Evolutionary conservation across 306 rosid genomes (phyloP), one percentile per base, ranked within the genome.

Genomic region (Vigna radiata): DNA sequence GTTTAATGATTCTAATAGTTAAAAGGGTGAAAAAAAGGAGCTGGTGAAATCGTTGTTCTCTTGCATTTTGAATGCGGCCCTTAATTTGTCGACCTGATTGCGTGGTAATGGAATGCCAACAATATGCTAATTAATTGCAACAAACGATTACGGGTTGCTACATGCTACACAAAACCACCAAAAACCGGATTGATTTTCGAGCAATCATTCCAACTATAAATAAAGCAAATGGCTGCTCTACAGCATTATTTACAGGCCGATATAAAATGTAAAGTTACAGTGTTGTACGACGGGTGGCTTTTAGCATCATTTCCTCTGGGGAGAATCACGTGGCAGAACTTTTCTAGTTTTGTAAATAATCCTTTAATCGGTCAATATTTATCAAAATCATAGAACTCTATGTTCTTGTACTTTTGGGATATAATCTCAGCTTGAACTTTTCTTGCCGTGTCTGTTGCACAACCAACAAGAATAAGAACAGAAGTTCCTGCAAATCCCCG

Each of bases 401-500:
- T 95, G 90, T 89, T 89, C 88, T 90, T 90, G 87, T 95, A 95
- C 85, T 92, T 92, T 59, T 92, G 98, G 65, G 97, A 92, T 81
- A 90, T 92, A 59, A 95, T 95, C 87, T 95, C 97, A 2, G 95
- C 98, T 83, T 89, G 88, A 83, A 92, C 97, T 83, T 95, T 92
- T 82, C 97, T 91, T 13, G 98, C 97, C 4, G 98, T 95, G 83
- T 95, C 97, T 48, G 97, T 90, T 44, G 96, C 97, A 19, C 98
- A 95, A 65, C 97, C 98, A 71, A 95, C 97, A 33, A 95, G 96
- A 83, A 95, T 95, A 81, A 92, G 98, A 88, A 95, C 88, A 53
- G 97, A 95, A 9, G 98, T 95, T 80, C 98, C 98, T 0, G 97
- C 97, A 61, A 94, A 94, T 83, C 98, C 98, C 37, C 97, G 86